These are phyloP conservation scores for Aspergillus costaricaensis DNA, from an alignment of 2,329 filamentous ascomycete species.

Conservation along the genomic window DNA sequence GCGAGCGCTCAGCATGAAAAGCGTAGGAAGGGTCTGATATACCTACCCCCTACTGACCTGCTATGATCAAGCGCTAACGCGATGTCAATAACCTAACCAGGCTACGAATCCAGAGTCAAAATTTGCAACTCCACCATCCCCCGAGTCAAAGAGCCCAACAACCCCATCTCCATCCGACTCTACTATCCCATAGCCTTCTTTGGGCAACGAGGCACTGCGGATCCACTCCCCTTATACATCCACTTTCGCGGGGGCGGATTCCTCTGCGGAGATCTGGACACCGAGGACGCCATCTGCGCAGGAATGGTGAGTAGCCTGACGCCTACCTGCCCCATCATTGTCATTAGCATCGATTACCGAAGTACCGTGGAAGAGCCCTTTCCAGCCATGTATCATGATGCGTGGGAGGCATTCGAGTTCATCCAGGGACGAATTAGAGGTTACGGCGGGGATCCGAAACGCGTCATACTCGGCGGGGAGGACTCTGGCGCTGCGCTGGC, in stretches of 20 bases:
- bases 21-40: too few relatives aligned
- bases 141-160: background rate
- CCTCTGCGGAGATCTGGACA: slow-evolving; percentile 55
- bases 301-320: slow-evolving; percentile 45
- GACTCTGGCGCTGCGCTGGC: slow-evolving; percentile 52
- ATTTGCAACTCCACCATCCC: background rate
- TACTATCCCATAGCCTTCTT: background rate
- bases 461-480: slow-evolving; percentile 52
- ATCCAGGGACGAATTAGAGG: slow-evolving; percentile 47
- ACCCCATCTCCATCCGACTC: background rate
- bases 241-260: slow-evolving; percentile 61
- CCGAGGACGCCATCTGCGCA: slow-evolving; percentile 57
- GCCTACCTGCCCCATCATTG: slow-evolving; percentile 35
- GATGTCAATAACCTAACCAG: too few relatives aligned
- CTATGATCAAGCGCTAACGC: too few relatives aligned
- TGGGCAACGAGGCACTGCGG: background rate
- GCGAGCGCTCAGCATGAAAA: too few relatives aligned
- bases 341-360: slow-evolving; percentile 61
- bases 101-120: background rate
- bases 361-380: slow-evolving; percentile 58
- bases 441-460: slow-evolving; percentile 39
- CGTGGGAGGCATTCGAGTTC: slow-evolving; percentile 59
- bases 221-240: slow-evolving; percentile 51
- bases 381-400: slow-evolving; percentile 56
- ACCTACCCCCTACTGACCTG: too few relatives aligned